Base-by-base conservation (phyloP, 2,329 filamentous ascomycete species). In the Fusarium pseudoanthophilum region DNA sequence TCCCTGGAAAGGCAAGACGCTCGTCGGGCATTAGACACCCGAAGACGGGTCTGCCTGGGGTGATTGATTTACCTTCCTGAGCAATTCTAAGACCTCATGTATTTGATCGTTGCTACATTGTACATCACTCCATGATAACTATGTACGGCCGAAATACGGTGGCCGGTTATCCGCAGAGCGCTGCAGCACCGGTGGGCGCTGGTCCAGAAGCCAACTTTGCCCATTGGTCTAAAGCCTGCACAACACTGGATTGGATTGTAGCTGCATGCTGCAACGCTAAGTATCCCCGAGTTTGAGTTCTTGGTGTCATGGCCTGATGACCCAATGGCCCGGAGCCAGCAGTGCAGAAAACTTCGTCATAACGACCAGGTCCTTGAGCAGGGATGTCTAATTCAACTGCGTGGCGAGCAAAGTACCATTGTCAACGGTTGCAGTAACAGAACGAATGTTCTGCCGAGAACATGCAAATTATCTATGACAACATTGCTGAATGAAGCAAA, bases 271-370 rank as follows among this genome's bases (percentile, higher is more conserved):
- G 69, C 74, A 78, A 64, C 66, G 45, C 58, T 57, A 53, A 76
- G 72, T 75, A 76, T 78, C 73, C 76, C 75, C 76, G 76, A 59
- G 57, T 67, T 61, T 65, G 52, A 52, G 53, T 66, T 60, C 55
- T 61, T 67, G 52, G 67, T 66, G 63, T 36, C 66, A 65, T 55
- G 60, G 43, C 30, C 71, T 72, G 64, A 66, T 69, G 71, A 69
- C 67, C 71, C 67, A 65, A 72, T 61, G 58, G 39, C 59, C 48
- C 46, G 67, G 69, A 52, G 59, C 64, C 63, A 60, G 24, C 36
- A 51, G 24, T 58, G 67, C 62, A 73, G 61, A 67, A 67, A 45
- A n/a, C 36, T 51, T 69, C 63, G 71, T 73, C 71, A 74, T 72
- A 51, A 67, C 39, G 32, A 43, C 63, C 61, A 62, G 61, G 58